These are phyloP conservation scores for Emergomyces orientalis DNA, from an alignment of 2,329 filamentous ascomycete genomes.

Conservation along the genomic window DNA sequence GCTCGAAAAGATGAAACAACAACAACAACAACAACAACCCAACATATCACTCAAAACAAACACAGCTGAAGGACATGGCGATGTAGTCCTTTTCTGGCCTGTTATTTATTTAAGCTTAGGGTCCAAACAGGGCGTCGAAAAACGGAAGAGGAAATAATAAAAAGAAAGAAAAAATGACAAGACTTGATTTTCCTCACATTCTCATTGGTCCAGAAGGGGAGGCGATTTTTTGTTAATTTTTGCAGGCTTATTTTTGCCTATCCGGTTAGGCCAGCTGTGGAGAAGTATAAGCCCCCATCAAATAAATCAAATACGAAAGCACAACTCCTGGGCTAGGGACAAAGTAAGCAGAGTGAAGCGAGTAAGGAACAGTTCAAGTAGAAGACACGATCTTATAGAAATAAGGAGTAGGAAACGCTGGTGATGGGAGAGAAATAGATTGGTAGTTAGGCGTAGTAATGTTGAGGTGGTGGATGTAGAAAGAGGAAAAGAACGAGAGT, in stretches of 20 bases:
- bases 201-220: neutral
- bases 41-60: neutral
- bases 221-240: neutral
- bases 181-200: conserved; percentile 6
- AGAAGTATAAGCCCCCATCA: neutral
- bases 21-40: neutral
- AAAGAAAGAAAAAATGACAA: neutral
- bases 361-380: too few species aligned
- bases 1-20: neutral
- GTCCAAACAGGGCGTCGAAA: neutral
- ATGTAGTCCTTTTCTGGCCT: neutral
- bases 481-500: neutral
- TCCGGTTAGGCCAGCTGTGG: neutral
- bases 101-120: neutral
- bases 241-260: neutral
- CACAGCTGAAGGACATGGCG: neutral
- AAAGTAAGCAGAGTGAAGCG: too few species aligned
- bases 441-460: too few species aligned
- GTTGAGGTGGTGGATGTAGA: too few species aligned
- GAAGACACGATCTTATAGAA: too few species aligned
- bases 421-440: too few species aligned
- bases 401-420: too few species aligned
- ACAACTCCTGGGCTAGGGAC: neutral
- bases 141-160: neutral
- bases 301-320: neutral